Evolutionary conservation across 352 stramenopile species (phyloP), one percentile per base, ranked within the genome.

Genomic region (Globisporangium emineosum): DNA sequence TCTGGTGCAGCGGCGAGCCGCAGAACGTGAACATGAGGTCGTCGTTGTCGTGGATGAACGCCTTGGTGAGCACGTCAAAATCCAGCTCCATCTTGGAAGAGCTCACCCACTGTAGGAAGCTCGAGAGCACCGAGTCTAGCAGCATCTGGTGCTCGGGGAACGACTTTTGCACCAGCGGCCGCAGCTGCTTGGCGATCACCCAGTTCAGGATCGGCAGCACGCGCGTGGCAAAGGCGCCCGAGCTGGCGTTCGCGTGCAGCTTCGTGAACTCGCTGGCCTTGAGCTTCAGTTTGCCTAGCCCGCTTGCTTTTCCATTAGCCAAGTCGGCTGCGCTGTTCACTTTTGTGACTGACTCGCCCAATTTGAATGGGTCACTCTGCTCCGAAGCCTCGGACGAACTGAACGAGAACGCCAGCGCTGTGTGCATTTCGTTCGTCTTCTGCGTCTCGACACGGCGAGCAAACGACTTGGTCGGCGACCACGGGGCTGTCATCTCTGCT

Each of bases 241-340:
- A 69, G 52, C 83, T 86, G 6, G 78, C 82, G 5, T 64, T 75
- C 0, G 83, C 79, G 42, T 89, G 79, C 35, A 91, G 69, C 66
- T 88, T 87, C 2, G 81, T 89, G 67, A 89, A 85, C 42, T 78
- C 73, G 32, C 79, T 89, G 2, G 81, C 76, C 13, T 67, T 65
- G 27, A 89, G 49, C 1, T 73, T 73, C 60, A 71, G 60, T 37
- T 68, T 76, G 5, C 63, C 64, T 19, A 65, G 67, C 37, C 4
- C 32, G 8, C 21, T 21, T 27, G 13, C n/a, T 40, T 3, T 23
- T 53, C 15, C 56, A 32, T 2, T 32, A 6, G 59, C n/a, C 19
- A 70, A 43, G 21, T 60, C 25, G 10, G 50, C 35, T 2, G 57
- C 51, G 27, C 58, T 68, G 27, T 65, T 54, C 17, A 62, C 57